These are phyloP conservation scores for Leccinum sublutescens DNA, from an alignment of 768 basidiomycete genomes.

Conservation along the genomic window DNA sequence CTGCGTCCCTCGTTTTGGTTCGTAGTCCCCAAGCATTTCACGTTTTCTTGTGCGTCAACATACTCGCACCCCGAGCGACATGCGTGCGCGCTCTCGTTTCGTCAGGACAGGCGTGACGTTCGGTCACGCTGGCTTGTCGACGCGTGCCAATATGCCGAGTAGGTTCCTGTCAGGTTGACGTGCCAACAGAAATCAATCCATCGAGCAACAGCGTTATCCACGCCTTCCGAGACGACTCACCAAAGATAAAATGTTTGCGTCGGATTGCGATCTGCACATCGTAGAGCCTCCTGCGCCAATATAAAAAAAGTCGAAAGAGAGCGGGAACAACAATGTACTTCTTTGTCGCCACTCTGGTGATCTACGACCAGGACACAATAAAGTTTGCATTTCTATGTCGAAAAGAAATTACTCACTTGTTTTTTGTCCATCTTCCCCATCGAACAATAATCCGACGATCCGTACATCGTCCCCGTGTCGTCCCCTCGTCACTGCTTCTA, in stretches of 20 bases:
- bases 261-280: conserved; percentile 86
- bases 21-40: too few relatives aligned
- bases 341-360: conserved; percentile 75
- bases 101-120: conserved; percentile 70
- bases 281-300: conserved; percentile 91
- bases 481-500: too few relatives aligned
- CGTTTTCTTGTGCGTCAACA: conserved; percentile 36
- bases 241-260: conserved; percentile 90
- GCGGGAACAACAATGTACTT: conserved; percentile 78
- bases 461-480: too few relatives aligned
- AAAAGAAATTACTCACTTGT: too few relatives aligned
- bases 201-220: not conserved
- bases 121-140: conserved; percentile 45
- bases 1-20: too few relatives aligned
- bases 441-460: too few relatives aligned
- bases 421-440: too few relatives aligned
- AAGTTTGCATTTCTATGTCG: too few relatives aligned
- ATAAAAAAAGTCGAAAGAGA: conserved; percentile 79
- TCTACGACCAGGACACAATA: too few relatives aligned
- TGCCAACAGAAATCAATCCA: conserved; percentile 53
- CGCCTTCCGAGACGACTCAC: conserved; percentile 39
- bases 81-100: conserved; percentile 51
- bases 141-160: conserved; percentile 71
- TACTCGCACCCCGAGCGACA: conserved; percentile 9
- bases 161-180: conserved; percentile 83